These are phyloP conservation scores for Plenodomus lindquistii DNA, from an alignment of 2,329 filamentous ascomycete genomes.

Conservation along the genomic window DNA sequence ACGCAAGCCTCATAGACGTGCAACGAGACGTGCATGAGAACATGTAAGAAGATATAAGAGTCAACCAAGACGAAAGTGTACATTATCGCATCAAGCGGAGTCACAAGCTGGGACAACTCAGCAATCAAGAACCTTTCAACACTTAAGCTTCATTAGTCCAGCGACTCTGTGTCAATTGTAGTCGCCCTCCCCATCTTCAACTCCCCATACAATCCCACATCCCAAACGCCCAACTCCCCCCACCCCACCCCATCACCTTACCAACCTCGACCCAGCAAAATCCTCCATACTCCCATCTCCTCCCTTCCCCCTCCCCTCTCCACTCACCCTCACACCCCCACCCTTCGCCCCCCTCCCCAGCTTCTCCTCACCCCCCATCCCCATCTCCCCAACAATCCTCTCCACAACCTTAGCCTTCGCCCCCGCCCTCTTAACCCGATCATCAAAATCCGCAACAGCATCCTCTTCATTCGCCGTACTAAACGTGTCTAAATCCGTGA, in stretches of 20 bases:
- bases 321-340: conserved; percentile 17
- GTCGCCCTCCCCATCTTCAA: too few species aligned
- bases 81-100: neutral
- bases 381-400: conserved; percentile 59
- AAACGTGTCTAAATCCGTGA: conserved; percentile 78
- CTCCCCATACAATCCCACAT: neutral
- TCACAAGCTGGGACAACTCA: neutral
- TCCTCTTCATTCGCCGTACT: conserved; percentile 85
- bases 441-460: conserved; percentile 87
- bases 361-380: conserved; percentile 33
- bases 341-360: conserved; percentile 18
- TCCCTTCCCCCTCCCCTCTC: conserved; percentile 20
- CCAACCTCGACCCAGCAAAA: conserved; percentile 34
- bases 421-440: conserved; percentile 79
- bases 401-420: conserved; percentile 87
- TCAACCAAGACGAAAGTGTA: neutral
- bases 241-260: conserved; percentile 15
- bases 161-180: too few species aligned
- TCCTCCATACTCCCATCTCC: conserved; percentile 41
- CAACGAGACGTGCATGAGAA: neutral
- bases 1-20: neutral
- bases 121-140: neutral
- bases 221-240: too few species aligned
- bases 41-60: neutral
- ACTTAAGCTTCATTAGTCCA: neutral